Percentiles rank a stretch among this genome's conserved stretches.
Conservation (phyloP, 1,139 yeast genomes). For the Blastobotrys malaysiensis region DNA sequence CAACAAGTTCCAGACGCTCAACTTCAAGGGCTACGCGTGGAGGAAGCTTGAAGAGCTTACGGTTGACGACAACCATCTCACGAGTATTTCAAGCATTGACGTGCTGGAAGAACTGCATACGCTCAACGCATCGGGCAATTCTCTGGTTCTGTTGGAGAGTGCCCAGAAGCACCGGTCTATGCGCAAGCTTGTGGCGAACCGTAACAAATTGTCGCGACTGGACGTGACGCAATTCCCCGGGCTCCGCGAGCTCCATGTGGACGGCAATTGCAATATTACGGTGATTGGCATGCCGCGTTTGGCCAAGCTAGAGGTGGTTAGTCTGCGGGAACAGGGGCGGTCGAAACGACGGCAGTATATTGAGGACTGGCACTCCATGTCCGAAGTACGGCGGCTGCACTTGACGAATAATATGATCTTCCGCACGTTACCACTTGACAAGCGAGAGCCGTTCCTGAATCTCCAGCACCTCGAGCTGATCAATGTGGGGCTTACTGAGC, state of each 20-base stretch:
- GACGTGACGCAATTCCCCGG: constrained; percentile 16
- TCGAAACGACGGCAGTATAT: neutral
- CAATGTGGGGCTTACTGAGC: constrained; percentile 21
- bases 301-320: constrained; percentile 12
- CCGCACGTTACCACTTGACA: constrained; percentile 15
- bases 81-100: constrained; percentile 22
- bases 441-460: constrained; percentile 29
- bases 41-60: constrained; percentile 25
- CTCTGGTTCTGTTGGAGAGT: constrained; percentile 13
- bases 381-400: constrained; percentile 25
- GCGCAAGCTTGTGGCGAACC: constrained; percentile 15
- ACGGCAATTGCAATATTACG: constrained; percentile 13
- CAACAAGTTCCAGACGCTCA: constrained; percentile 24
- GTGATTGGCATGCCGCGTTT: constrained; percentile 14
- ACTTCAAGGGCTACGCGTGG: constrained; percentile 22
- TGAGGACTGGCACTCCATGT: constrained; percentile 15
- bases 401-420: constrained; percentile 25
- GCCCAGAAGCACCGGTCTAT: constrained; percentile 11
- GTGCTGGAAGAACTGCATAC: constrained; percentile 21
- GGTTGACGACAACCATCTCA: constrained; percentile 26
- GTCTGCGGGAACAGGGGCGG: constrained; percentile 4
- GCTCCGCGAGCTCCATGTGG: constrained; percentile 17
- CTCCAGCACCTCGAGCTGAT: constrained; percentile 32
- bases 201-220: constrained; percentile 13
- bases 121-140: constrained; percentile 25